Evolutionary conservation across 1,139 yeast species (phyloP), one percentile per base, ranked within the genome.

Genomic region (Yamadazyma atlantica): DNA sequence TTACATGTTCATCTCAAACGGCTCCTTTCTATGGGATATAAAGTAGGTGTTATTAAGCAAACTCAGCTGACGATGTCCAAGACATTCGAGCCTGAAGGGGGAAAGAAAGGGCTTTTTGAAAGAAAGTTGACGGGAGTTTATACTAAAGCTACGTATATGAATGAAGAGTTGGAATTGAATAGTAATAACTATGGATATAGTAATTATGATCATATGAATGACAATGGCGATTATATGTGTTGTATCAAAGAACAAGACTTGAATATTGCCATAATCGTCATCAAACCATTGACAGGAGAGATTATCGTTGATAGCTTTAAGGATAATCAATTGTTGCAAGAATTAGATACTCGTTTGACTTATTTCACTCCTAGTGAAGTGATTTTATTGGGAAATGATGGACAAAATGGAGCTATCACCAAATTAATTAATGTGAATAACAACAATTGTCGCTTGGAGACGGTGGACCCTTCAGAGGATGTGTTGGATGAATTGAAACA

Each of bases 1-100:
- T 66, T 92, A 8, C 85, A 84, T 46, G 72, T 85, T 19, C 90
- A 89, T 57, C 66, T 90, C 34, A 85, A 85, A 53, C 65, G 89
- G 39, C 56, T 86, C 4, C 59, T 86, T 8, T 75, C 70, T 32
- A 66, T 66, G 37, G 90, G 90, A 0, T 61, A 75, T 36, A 90
- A 85, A 55, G 89, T 92, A 3, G 97, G 95, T 0, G 80, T 92
- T 1, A 94, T 90, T 0, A 83, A 85, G 51, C 98, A 92, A 54
- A 71, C 78, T 26, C 97, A 90, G 55, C 80, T 92, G 0, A 82
- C 90, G 0, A 87, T 89, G 0, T 68, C 85, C 8, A 85, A 85
- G 35, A 50, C 62, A 5, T 49, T 66, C 8, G 75, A 69, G 38
- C 12, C 21, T 16, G 30, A 28, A 6, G n/a, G 16, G n/a, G 14